Evolutionary conservation across 1,139 yeast genomes (phyloP).

Genomic region (Entelexis paramagnoliae): DNA sequence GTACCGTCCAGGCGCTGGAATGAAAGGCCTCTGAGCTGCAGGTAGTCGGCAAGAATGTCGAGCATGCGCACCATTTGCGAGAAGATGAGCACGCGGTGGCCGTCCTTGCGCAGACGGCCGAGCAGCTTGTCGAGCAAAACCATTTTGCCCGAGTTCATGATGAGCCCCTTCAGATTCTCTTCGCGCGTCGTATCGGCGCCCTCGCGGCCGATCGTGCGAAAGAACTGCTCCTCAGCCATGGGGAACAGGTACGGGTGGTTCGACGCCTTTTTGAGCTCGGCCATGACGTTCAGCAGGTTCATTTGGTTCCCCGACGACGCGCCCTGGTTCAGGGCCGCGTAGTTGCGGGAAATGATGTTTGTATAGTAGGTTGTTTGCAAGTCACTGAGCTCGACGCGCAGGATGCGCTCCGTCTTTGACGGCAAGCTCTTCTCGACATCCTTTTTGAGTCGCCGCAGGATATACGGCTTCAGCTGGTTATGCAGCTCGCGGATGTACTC

Average conservation of each 20-base stretch:
- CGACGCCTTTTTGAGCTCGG: conserved; percentile 90
- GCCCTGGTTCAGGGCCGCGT: conserved; percentile 83
- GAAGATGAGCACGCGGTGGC: conserved; percentile 88
- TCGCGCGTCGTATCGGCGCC: conserved; percentile 48
- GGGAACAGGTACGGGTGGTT: conserved; percentile 95
- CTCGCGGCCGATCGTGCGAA: conserved; percentile 41
- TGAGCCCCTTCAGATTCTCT: conserved; percentile 73
- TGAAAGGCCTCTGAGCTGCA: conserved; percentile 77
- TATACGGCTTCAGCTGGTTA: conserved; percentile 75
- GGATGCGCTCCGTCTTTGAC: conserved; percentile 84
- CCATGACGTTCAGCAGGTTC: conserved; percentile 82
- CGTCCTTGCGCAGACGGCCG: conserved; percentile 77
- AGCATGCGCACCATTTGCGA: conserved; percentile 96
- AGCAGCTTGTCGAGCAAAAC: conserved; percentile 82
- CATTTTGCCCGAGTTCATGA: conserved; percentile 98
- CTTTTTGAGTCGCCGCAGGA: conserved; percentile 82
- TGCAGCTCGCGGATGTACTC: conserved; percentile 78
- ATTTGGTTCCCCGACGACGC: conserved; percentile 64
- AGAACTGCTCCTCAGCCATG: conserved; percentile 78
- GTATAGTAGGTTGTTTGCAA: conserved; percentile 91
- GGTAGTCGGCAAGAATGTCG: conserved; percentile 88
- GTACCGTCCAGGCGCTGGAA: conserved; percentile 97
- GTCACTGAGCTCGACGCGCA: conserved; percentile 90
- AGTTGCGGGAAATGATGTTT: conserved; percentile 83
- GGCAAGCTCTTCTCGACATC: conserved; percentile 97